phyloP scores from a whole-genome alignment of 805 yeast genomes.

The Brettanomyces nanus region DNA sequence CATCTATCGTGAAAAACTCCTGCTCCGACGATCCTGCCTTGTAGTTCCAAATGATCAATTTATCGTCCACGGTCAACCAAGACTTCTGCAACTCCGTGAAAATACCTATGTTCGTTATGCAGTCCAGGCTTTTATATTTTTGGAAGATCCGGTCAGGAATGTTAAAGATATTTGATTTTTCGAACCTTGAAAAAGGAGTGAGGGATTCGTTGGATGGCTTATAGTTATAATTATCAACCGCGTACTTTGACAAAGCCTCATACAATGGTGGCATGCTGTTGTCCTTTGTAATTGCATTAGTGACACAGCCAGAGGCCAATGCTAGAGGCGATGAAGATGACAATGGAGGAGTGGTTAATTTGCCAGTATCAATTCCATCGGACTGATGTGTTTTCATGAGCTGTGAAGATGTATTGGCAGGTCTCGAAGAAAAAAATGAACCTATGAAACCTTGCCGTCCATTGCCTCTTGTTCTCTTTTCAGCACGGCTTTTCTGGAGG shows the following conservation, averaged over 20 bases:
- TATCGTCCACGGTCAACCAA: constrained; percentile 81
- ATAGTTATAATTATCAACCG: constrained; percentile 60
- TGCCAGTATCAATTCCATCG: constrained; percentile 3
- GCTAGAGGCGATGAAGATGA: constrained; percentile 44
- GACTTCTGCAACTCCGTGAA: constrained; percentile 73
- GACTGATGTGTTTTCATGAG: neutral
- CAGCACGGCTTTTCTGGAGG: constrained; percentile 4
- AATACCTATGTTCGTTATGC: constrained; percentile 71
- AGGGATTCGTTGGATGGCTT: constrained; percentile 31
- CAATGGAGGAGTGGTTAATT: constrained; percentile 38
- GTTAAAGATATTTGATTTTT: constrained; percentile 54
- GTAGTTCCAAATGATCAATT: constrained; percentile 80
- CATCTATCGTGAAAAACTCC: constrained; percentile 77
- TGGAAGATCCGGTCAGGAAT: constrained; percentile 78
- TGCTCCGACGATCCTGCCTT: constrained; percentile 32
- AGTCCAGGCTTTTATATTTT: constrained; percentile 59
- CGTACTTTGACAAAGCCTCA: constrained; percentile 50
- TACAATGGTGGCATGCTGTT: constrained; percentile 48
- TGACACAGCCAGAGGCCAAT: constrained; percentile 57
- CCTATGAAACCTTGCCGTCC: neutral
- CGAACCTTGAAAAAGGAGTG: constrained; percentile 65
- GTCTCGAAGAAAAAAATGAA: neutral
- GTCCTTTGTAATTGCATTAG: constrained; percentile 49
- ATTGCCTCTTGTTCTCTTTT: neutral
- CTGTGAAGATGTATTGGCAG: neutral